Percentiles rank a stretch among this genome's conserved stretches.
Evolutionary conservation across 768 basidiomycete species (phyloP).

Genomic region (Leccinum sublutescens): DNA sequence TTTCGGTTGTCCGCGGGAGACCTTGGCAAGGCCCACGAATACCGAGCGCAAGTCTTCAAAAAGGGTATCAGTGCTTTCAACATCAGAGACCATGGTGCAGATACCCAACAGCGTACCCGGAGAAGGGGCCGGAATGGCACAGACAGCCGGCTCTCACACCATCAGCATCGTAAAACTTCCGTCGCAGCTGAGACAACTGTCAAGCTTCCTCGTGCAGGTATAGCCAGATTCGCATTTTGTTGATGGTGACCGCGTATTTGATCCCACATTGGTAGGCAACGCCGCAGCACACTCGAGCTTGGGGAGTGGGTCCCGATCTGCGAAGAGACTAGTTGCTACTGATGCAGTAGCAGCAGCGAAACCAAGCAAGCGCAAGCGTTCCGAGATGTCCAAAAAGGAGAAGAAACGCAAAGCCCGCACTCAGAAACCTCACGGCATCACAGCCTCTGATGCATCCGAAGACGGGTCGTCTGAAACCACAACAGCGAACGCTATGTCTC

Average conservation of each 20-base stretch:
- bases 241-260: not conserved
- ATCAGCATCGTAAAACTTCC: not conserved
- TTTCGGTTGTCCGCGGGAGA: not conserved
- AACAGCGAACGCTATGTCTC: constrained; percentile 1
- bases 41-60: not conserved
- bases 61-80: constrained; percentile 12
- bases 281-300: not conserved
- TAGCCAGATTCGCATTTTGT: not conserved
- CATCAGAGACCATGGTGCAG: not conserved
- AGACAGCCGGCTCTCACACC: not conserved
- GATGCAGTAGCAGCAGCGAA: not conserved
- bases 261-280: constrained; percentile 2
- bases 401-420: constrained; percentile 26
- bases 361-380: not conserved
- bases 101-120: not conserved
- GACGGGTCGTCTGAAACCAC: constrained; percentile 14
- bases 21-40: not conserved
- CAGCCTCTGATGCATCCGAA: constrained; percentile 23
- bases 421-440: constrained; percentile 18
- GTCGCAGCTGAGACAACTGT: not conserved
- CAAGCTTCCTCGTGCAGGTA: constrained; percentile 11
- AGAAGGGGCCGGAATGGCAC: not conserved
- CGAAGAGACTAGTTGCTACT: not conserved
- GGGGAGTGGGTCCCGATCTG: not conserved
- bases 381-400: not conserved